These are phyloP conservation scores for Vitis labrusca DNA, from an alignment of 164 flowering plant genomes.

Conservation along the genomic window DNA sequence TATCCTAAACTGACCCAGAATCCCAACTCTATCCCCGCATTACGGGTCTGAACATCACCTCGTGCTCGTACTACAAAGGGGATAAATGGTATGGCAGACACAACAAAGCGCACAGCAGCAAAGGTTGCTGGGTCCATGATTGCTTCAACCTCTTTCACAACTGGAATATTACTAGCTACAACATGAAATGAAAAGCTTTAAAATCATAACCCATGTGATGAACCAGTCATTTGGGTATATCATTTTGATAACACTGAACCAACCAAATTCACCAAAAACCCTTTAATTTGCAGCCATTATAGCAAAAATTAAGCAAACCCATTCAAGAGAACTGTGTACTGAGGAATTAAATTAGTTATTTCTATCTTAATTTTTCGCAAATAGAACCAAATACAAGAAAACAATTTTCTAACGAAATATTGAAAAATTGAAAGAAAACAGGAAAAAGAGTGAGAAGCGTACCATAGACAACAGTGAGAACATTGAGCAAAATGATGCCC, in stretches of 20 bases:
- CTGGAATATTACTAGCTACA: slow-evolving; percentile 84
- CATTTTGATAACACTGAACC: too few species aligned
- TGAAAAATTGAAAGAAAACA: background rate
- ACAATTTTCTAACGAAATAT: background rate
- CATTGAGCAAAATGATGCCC: slow-evolving; percentile 75
- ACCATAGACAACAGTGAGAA: slow-evolving; percentile 71
- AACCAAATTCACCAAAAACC: too few species aligned
- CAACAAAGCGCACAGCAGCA: slow-evolving; percentile 60
- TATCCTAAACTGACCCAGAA: slow-evolving; percentile 90
- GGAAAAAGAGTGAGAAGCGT: slow-evolving; percentile 1
- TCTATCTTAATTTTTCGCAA: background rate
- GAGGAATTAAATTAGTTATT: background rate
- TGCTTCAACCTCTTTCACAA: slow-evolving; percentile 78
- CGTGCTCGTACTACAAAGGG: slow-evolving; percentile 58
- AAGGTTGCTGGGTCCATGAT: slow-evolving; percentile 71
- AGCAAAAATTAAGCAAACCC: too few species aligned
- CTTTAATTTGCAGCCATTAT: too few species aligned
- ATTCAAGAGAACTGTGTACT: too few species aligned
- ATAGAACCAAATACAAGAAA: background rate
- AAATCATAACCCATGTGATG: background rate
- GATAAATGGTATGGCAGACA: slow-evolving; percentile 75
- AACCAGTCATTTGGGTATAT: too few species aligned
- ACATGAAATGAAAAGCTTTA: background rate
- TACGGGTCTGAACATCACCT: slow-evolving; percentile 53
- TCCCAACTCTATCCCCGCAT: slow-evolving; percentile 82